A percentile compares a stretch with the other conserved stretches of the same genome.
phyloP scores from a whole-genome alignment of 2,329 filamentous ascomycete genomes.

The Nectriaceae sp. region DNA sequence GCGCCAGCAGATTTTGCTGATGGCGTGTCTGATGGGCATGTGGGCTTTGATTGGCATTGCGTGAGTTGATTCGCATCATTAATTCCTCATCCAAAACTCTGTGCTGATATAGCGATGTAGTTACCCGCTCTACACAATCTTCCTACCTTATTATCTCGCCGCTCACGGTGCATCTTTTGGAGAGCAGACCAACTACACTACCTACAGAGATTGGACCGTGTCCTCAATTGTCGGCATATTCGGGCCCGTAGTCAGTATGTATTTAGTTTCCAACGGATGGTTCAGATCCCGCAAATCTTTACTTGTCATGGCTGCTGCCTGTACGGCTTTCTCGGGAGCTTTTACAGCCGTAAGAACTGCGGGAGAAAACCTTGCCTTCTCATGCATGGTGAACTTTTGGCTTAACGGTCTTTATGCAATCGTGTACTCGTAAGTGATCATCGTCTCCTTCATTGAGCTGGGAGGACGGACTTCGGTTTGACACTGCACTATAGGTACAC shows the following conservation, averaged over 20 bases:
- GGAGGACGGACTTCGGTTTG: too few relatives aligned
- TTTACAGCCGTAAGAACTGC: constrained; percentile 21
- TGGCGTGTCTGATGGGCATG: constrained; percentile 32
- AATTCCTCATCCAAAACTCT: background rate
- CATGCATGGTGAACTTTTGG: constrained; percentile 23
- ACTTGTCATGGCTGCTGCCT: constrained; percentile 15
- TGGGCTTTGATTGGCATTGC: constrained; percentile 46
- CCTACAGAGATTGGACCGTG: constrained; percentile 34
- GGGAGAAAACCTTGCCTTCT: constrained; percentile 24
- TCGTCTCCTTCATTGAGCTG: too few relatives aligned
- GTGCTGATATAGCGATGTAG: too few relatives aligned
- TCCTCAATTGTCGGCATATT: constrained; percentile 39
- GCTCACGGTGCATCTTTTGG: constrained; percentile 34
- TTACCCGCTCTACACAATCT: constrained; percentile 48
- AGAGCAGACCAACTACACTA: constrained; percentile 25
- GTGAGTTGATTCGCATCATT: background rate
- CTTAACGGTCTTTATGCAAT: constrained; percentile 21
- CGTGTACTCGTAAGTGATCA: constrained; percentile 17
- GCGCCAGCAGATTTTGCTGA: constrained; percentile 4
- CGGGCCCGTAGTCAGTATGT: constrained; percentile 41
- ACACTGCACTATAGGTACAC: constrained; percentile 15
- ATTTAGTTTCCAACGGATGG: constrained; percentile 32
- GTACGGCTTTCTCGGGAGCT: constrained; percentile 20
- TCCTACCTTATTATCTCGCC: constrained; percentile 45
- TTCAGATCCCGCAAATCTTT: constrained; percentile 12